Evolutionary conservation across 2,329 filamentous ascomycete species (phyloP).

Genomic region (Hymenoscyphus scutula): DNA sequence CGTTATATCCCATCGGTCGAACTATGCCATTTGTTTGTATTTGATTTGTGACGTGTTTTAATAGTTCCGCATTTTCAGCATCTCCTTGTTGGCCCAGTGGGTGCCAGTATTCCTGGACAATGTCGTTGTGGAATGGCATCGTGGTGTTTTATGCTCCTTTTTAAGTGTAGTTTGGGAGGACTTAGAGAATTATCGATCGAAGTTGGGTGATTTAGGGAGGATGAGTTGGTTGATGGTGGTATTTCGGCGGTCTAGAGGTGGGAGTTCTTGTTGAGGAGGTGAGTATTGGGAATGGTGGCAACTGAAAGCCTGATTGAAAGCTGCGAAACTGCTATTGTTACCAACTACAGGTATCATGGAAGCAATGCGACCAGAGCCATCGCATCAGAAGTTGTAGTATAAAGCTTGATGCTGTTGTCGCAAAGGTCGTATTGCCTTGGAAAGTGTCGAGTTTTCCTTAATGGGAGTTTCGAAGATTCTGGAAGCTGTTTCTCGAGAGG

Average conservation of each 20-base stretch:
- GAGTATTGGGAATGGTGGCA: neutral
- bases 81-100: slow-evolving; percentile 34
- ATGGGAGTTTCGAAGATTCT: neutral
- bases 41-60: slow-evolving; percentile 29
- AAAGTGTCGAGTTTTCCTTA: neutral
- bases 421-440: neutral
- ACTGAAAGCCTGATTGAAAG: neutral
- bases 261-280: neutral
- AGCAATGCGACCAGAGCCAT: neutral
- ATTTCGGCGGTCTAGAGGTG: neutral
- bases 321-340: neutral
- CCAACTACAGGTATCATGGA: neutral
- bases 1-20: slow-evolving; percentile 79
- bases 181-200: neutral
- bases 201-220: neutral
- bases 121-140: slow-evolving; percentile 20
- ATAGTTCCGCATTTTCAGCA: slow-evolving; percentile 28
- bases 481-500: neutral
- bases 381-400: neutral
- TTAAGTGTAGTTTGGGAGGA: neutral
- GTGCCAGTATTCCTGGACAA: slow-evolving; percentile 33
- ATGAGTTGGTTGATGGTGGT: neutral
- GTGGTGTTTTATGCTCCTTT: neutral
- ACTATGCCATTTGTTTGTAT: slow-evolving; percentile 64
- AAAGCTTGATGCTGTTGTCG: neutral